Percentiles rank a stretch among this genome's conserved stretches.
Evolutionary conservation across 1,284 basidiomycete genomes (phyloP).

Genomic region (Pseudozyma sp.): DNA sequence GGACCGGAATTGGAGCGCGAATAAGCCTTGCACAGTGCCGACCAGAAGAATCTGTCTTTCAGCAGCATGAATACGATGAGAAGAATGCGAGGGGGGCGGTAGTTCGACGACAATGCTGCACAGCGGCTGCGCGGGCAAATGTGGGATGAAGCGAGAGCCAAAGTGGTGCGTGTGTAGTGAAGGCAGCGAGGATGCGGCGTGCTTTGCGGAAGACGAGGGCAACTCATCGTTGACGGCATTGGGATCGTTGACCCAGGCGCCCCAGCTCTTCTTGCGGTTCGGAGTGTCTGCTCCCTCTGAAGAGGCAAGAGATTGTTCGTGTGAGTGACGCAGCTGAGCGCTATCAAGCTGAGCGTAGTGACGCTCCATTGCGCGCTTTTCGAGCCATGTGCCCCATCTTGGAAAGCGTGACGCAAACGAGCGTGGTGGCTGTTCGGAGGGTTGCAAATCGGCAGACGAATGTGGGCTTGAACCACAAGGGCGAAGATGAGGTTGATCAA

Average conservation of each 20-base stretch:
- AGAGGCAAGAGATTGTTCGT: not conserved
- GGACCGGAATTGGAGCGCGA: slow-evolving; percentile 29
- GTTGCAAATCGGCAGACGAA: not conserved
- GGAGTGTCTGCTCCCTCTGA: slow-evolving; percentile 3
- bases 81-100: slow-evolving; percentile 1
- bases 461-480: not conserved
- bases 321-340: not conserved
- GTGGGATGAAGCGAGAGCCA: slow-evolving; percentile 56
- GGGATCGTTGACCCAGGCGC: slow-evolving; percentile 42
- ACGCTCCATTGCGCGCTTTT: slow-evolving; percentile 51
- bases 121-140: slow-evolving; percentile 52
- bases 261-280: slow-evolving; percentile 49
- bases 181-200: slow-evolving; percentile 11
- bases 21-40: slow-evolving; percentile 51
- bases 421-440: slow-evolving; percentile 7
- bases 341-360: slow-evolving; percentile 43
- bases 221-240: slow-evolving; percentile 41
- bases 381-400: slow-evolving; percentile 50
- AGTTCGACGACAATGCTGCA: slow-evolving; percentile 47
- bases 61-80: not conserved
- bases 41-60: slow-evolving; percentile 27
- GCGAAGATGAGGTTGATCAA: slow-evolving; percentile 5
- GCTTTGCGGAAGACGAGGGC: not conserved
- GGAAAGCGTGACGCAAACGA: slow-evolving; percentile 42
- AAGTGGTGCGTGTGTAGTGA: slow-evolving; percentile 46